phyloP scores from a whole-genome alignment of 2,329 filamentous ascomycete genomes.

The Penicillium sp. region DNA sequence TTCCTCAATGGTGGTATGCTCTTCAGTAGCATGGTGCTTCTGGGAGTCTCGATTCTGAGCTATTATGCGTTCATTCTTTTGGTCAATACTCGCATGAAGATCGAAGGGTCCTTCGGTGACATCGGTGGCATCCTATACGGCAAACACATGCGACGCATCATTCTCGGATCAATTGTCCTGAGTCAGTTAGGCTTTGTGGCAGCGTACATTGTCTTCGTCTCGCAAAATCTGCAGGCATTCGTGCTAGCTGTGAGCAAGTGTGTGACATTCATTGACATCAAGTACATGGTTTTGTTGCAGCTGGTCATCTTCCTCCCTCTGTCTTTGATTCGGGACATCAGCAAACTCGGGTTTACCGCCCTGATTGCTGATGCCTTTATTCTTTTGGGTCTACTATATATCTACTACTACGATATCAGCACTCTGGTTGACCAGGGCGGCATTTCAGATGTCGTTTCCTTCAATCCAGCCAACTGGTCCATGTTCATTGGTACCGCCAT shows the following conservation, averaged over 20 bases:
- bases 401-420: slow-evolving; percentile 91
- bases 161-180: slow-evolving; percentile 87
- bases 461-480: slow-evolving; percentile 91
- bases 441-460: slow-evolving; percentile 82
- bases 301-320: slow-evolving; percentile 93
- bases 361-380: slow-evolving; percentile 94
- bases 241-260: slow-evolving; percentile 88
- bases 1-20: slow-evolving; percentile 97
- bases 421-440: slow-evolving; percentile 72
- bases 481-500: slow-evolving; percentile 98
- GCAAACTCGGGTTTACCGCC: slow-evolving; percentile 93
- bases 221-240: slow-evolving; percentile 92
- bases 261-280: slow-evolving; percentile 78
- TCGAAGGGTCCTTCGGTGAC: slow-evolving; percentile 95
- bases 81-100: slow-evolving; percentile 76
- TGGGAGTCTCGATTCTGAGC: slow-evolving; percentile 79
- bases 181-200: slow-evolving; percentile 94
- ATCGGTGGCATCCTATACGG: slow-evolving; percentile 92
- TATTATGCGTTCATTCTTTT: slow-evolving; percentile 98
- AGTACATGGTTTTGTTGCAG: slow-evolving; percentile 88
- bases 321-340: slow-evolving; percentile 91
- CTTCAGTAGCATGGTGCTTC: slow-evolving; percentile 88
- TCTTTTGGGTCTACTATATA: slow-evolving; percentile 82
- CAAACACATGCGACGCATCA: slow-evolving; percentile 81
- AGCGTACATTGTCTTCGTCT: slow-evolving; percentile 95